phyloP scores from a whole-genome alignment of 352 stramenopile species.

The Globisporangium uncinulatum region DNA sequence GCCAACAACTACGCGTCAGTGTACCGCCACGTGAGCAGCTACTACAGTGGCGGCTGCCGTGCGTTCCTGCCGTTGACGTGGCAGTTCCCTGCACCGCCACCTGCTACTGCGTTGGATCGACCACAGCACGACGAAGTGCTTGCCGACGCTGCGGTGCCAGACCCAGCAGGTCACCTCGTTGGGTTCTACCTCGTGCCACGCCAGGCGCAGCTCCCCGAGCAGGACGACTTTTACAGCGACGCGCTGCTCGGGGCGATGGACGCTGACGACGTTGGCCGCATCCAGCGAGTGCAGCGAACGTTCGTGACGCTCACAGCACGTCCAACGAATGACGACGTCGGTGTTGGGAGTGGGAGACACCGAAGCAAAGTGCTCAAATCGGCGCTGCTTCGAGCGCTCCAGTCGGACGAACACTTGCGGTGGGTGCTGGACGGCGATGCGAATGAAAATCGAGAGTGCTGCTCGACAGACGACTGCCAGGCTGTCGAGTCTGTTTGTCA shows the following conservation, averaged over 20 bases:
- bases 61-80: constrained; percentile 49
- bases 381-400: background rate
- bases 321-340: constrained; percentile 3
- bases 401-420: background rate
- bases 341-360: background rate
- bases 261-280: constrained; percentile 13
- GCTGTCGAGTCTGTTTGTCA: constrained; percentile 5
- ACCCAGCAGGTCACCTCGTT: constrained; percentile 40
- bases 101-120: background rate
- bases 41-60: constrained; percentile 38
- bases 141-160: constrained; percentile 15
- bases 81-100: constrained; percentile 13
- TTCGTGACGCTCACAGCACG: constrained; percentile 25
- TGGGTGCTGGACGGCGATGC: constrained; percentile 13
- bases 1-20: constrained; percentile 34
- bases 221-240: constrained; percentile 36
- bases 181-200: constrained; percentile 56
- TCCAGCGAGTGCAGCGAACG: constrained; percentile 22
- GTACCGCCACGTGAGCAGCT: constrained; percentile 34
- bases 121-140: background rate
- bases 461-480: background rate
- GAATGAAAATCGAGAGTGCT: background rate
- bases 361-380: constrained; percentile 8
- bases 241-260: constrained; percentile 38
- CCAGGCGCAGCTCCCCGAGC: constrained; percentile 55